A percentile compares a stretch with the other conserved stretches of the same genome.
phyloP scores from a whole-genome alignment of 345 rosid species.

The Brassica incana region DNA sequence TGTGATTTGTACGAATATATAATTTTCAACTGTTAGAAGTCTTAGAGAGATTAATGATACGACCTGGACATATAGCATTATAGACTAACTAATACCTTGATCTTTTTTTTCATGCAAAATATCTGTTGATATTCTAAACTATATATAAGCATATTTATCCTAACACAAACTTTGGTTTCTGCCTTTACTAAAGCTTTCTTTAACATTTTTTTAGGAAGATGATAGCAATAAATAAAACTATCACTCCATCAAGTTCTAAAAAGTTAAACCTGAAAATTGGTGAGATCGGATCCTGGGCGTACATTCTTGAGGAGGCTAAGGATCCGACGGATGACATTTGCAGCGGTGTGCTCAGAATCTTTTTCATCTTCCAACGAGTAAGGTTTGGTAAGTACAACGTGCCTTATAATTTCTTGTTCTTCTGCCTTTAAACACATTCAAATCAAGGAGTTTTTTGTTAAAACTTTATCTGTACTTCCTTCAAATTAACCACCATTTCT shows the following conservation, averaged over 20 bases:
- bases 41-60: background rate
- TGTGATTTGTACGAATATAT: background rate
- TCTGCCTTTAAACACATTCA: conserved; percentile 17
- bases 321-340: conserved; percentile 46
- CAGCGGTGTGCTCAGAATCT: conserved; percentile 41
- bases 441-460: background rate
- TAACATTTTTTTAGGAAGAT: background rate
- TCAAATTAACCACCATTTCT: background rate
- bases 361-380: conserved; percentile 49
- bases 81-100: background rate
- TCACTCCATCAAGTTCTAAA: background rate
- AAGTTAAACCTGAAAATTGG: conserved; percentile 51
- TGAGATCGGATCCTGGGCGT: conserved; percentile 65
- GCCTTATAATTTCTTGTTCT: conserved; percentile 16
- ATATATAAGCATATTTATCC: background rate
- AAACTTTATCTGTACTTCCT: background rate
- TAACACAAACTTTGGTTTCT: background rate
- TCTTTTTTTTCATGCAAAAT: background rate
- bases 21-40: background rate
- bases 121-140: background rate
- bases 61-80: background rate
- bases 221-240: background rate
- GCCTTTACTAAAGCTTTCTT: background rate
- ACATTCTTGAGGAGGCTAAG: conserved; percentile 51
- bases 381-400: conserved; percentile 50